Conservation (phyloP, 2,329 filamentous ascomycete genomes). For the Thermomyces lanuginosus region DNA sequence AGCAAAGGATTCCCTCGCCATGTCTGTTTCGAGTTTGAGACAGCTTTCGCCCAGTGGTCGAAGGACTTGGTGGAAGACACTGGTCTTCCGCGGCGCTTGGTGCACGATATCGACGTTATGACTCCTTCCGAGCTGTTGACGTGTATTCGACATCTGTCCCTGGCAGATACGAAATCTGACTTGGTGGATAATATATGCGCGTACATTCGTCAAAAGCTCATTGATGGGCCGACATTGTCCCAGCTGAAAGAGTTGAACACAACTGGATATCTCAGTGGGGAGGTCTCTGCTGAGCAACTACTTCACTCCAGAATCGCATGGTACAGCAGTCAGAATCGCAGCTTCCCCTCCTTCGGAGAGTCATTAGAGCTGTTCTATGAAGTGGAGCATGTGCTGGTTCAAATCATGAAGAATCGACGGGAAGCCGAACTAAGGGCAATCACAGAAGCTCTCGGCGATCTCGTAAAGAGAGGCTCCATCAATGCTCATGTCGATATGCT, state of each 20-base stretch:
- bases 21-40: constrained; percentile 25
- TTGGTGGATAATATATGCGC: constrained; percentile 16
- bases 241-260: constrained; percentile 27
- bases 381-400: constrained; percentile 15
- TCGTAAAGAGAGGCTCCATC: constrained; percentile 18
- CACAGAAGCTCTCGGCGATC: constrained; percentile 20
- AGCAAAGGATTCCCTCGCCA: constrained; percentile 23
- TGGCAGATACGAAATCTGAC: constrained; percentile 14
- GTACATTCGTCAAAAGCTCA: constrained; percentile 18
- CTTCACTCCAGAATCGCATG: constrained; percentile 26
- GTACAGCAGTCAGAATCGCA: constrained; percentile 25
- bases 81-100: constrained; percentile 22
- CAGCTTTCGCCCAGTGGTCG: constrained; percentile 21
- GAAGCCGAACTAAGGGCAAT: constrained; percentile 23
- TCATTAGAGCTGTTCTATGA: constrained; percentile 26
- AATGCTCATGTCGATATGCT: constrained; percentile 38
- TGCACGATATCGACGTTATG: constrained; percentile 27
- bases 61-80: constrained; percentile 14
- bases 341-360: constrained; percentile 16
- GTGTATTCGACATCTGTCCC: constrained; percentile 22
- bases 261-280: constrained; percentile 25
- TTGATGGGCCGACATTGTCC: constrained; percentile 22
- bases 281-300: constrained; percentile 19
- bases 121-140: constrained; percentile 27
- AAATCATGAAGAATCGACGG: constrained; percentile 14